Base-by-base conservation (phyloP, 2,329 filamentous ascomycete species). In the Byssochlamys sp. region DNA sequence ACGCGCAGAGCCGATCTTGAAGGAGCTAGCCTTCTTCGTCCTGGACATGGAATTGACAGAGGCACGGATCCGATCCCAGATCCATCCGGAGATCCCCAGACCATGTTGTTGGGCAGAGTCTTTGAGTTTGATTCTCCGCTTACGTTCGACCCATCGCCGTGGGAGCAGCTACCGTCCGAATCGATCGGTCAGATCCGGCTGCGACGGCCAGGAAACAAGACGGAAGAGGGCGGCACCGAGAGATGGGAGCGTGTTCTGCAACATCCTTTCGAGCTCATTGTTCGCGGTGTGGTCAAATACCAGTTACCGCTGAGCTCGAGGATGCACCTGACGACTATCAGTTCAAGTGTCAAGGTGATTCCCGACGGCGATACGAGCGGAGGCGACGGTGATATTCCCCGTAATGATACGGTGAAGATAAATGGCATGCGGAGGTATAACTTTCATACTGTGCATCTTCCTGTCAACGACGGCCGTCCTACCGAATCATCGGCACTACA, bases 221-320 rank as follows among this genome's bases (percentile, higher is more conserved):
- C 94, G 0, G 86, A 90, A 67, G 78, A 83, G 50, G 88, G 89
- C 48, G 94, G 92, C 7, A 87, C 86, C 1, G 85, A 88, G 67
- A 84, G 91, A 11, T 99, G 94, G 94, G 90, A 95, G 70, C 83
- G 85, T 59, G 91, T 97, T 52, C 80, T 96, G 54, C 84, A 95
- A 62, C 89, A 96, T 71, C 89, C 92, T 51, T 99, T 97, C 65
- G 90, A 96, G 64, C 81, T 99, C 53, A 92, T 97, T 60, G 83
- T 99, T 49, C 87, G 94, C 65, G 94, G 94, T 25, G 88, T 94
- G 12, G 80, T 99, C 64, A 91, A 91, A 68, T 99, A 99, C 67
- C 80, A 83, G 60, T 74, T 86, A 2, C 84, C 84, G 6, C 74
- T 87, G 56, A 82, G 78, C 59, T 81, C 80, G 3, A 75, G 77